phyloP scores from a whole-genome alignment of 768 basidiomycete species.

The Tricholoma sp. region DNA sequence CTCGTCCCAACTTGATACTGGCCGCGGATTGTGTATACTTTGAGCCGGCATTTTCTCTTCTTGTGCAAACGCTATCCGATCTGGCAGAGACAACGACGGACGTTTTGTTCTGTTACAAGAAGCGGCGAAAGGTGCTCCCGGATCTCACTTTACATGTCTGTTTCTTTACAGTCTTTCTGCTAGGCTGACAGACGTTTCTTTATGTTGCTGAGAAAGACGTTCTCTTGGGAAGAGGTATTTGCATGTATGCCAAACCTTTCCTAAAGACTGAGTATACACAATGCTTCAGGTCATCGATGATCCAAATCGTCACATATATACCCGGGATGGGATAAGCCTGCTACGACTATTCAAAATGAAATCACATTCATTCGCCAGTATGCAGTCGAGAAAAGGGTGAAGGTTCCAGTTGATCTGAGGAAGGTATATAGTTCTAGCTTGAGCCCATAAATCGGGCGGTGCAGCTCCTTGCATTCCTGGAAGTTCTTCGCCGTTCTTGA shows the following conservation, averaged over 20 bases:
- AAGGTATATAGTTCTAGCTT: not conserved
- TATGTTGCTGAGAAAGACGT: conserved; percentile 67
- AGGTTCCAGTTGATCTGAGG: not conserved
- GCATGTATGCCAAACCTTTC: conserved; percentile 6
- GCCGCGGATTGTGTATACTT: conserved; percentile 97
- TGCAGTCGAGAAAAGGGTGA: not conserved
- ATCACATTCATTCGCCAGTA: not conserved
- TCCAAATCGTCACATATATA: conserved; percentile 51
- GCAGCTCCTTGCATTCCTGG: not conserved
- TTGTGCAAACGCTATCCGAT: conserved; percentile 72
- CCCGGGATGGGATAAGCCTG: conserved; percentile 62
- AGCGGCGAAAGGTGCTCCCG: conserved; percentile 24
- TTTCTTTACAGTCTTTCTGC: not conserved
- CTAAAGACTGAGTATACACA: not conserved
- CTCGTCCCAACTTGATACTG: conserved; percentile 62
- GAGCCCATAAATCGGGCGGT: not conserved
- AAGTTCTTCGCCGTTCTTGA: not conserved
- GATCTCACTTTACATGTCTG: not conserved
- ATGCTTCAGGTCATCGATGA: conserved; percentile 56
- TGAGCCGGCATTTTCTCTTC: conserved; percentile 85
- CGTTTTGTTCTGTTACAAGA: conserved; percentile 90
- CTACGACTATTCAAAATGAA: conserved; percentile 40
- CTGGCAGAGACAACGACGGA: conserved; percentile 55
- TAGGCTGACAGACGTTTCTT: conserved; percentile 92
- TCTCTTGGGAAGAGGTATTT: conserved; percentile 62